phyloP scores from a whole-genome alignment of 2,329 filamentous ascomycete species.

The Penicillium sp. region DNA sequence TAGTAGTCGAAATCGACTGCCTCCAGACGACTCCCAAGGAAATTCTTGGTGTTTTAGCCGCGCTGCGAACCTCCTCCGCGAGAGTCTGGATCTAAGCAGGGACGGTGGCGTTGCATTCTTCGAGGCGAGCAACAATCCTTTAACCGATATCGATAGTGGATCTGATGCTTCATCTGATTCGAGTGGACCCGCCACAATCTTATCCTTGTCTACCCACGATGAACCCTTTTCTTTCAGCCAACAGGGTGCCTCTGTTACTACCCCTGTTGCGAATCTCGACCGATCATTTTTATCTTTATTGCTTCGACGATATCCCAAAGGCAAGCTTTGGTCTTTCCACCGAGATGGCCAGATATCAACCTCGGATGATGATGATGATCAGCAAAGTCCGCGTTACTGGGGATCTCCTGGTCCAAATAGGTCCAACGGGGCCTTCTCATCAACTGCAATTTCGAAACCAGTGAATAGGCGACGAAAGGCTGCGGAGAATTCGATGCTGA shows the following conservation, averaged over 20 bases:
- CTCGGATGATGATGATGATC: constrained; percentile 51
- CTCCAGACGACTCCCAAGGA: constrained; percentile 36
- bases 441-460: constrained; percentile 21
- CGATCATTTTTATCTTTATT: constrained; percentile 35
- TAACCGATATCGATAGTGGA: constrained; percentile 29
- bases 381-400: constrained; percentile 26
- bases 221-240: constrained; percentile 36
- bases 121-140: constrained; percentile 31
- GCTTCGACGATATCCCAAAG: constrained; percentile 48
- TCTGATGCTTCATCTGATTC: constrained; percentile 32
- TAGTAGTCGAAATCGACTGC: constrained; percentile 26
- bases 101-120: constrained; percentile 50
- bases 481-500: constrained; percentile 41
- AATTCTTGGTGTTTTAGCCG: constrained; percentile 48
- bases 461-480: constrained; percentile 32
- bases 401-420: constrained; percentile 4
- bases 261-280: constrained; percentile 33
- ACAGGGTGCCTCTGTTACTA: constrained; percentile 23
- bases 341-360: constrained; percentile 45
- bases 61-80: constrained; percentile 50
- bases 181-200: constrained; percentile 30
- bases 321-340: constrained; percentile 52
- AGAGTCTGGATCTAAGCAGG: constrained; percentile 47
- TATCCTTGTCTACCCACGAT: constrained; percentile 38
- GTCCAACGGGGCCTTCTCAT: constrained; percentile 4